These are phyloP conservation scores for Viola odorata DNA, from an alignment of 345 rosid species.

Conservation along the genomic window DNA sequence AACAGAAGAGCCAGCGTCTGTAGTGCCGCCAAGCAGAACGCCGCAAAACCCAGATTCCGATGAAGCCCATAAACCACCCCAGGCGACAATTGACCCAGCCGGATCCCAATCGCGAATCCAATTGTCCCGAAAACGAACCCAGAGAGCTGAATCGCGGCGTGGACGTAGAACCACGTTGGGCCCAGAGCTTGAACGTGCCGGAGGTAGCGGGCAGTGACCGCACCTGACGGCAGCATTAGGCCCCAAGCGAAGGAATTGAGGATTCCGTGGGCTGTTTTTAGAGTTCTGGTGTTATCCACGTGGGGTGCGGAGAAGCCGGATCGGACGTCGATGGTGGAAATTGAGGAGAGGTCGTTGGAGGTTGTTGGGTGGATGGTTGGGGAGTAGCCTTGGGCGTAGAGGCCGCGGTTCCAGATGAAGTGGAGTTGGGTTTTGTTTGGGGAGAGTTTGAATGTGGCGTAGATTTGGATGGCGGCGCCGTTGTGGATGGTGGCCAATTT, in stretches of 20 bases:
- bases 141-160: constrained; percentile 57
- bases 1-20: constrained; percentile 83
- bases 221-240: constrained; percentile 62
- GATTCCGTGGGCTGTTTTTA: constrained; percentile 54
- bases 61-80: constrained; percentile 74
- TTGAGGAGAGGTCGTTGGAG: constrained; percentile 69
- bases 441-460: constrained; percentile 52
- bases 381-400: constrained; percentile 93
- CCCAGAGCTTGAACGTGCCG: constrained; percentile 63
- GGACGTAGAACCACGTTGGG: constrained; percentile 85
- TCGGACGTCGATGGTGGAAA: constrained; percentile 61
- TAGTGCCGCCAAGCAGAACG: constrained; percentile 46
- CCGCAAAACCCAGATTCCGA: constrained; percentile 70
- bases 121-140: constrained; percentile 58
- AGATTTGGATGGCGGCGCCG: constrained; percentile 77
- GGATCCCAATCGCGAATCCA: constrained; percentile 70
- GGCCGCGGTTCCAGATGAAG: constrained; percentile 93
- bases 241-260: constrained; percentile 82
- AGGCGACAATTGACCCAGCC: constrained; percentile 58
- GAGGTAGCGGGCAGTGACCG: constrained; percentile 62
- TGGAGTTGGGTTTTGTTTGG: constrained; percentile 66
- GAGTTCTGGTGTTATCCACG: constrained; percentile 16
- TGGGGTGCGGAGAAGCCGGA: constrained; percentile 45
- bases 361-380: constrained; percentile 96
- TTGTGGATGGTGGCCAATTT: constrained; percentile 81